Base-by-base conservation (phyloP, 495 filamentous ascomycete species). In the Diplogelasinospora grovesii region DNA sequence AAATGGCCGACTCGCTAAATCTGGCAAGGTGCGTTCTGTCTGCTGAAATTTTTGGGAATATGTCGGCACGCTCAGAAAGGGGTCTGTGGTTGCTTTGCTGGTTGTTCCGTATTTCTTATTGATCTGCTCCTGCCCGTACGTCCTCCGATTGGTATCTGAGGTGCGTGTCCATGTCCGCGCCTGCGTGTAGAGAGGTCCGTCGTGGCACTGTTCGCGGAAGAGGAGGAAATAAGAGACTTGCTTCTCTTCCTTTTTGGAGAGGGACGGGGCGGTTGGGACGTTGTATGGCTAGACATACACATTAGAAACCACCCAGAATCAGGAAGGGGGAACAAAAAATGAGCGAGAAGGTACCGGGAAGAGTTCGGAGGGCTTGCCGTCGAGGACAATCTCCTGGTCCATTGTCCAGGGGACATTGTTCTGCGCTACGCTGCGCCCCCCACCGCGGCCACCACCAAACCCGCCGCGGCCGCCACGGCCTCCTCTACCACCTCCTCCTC, bases 121-220 rank as follows among this genome's bases (percentile, higher is more conserved):
- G 50, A 67, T 43, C 45, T 75, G 68, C 14, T 68, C 60, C 39
- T 72, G 69, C 33, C 66, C 62, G 55, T 73, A 74, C 20, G 54
- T 47, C 14, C 61, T 59, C 2, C 29, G 9, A 1, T 27, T 15
- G 37, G 54, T 57, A 19, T 47, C 45, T n/a, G 38, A 26, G 36
- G 52, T 48, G 14, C 41, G 16, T 20, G 28, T 39, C 25, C 38
- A 48, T 11, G 48, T 46, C 38, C 48, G 60, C 1, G 56, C 49
- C 36, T 72, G 60, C 7, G 72, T 76, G 50, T 75, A 77, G 23
- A 73, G 57, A 0, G 72, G 69, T 0, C 59, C 53, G 30, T 63
- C 56, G 49, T 76, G 70, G 52, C 69, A 62, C 29, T 68, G 58
- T 13, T 58, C 57, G 32, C 70, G 70, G 48, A 74, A 61, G 19